A percentile compares a stretch with the other conserved stretches of the same genome.
These are phyloP conservation scores for Backusella macrospora DNA, from an alignment of 192 early-diverging fungal species.

Conservation along the genomic window DNA sequence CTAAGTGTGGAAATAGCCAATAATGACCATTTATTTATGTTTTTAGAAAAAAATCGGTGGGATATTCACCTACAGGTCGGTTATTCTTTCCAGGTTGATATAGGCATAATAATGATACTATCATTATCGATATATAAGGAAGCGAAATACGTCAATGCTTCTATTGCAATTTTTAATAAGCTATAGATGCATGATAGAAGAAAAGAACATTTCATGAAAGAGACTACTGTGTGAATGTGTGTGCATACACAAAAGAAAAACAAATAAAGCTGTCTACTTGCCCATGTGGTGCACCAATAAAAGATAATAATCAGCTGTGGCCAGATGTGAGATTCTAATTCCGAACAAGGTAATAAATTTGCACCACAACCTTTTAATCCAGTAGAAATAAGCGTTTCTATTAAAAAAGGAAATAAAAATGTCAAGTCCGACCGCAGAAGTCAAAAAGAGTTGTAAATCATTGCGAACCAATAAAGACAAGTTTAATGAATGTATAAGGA, in stretches of 20 bases:
- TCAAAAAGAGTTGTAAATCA: constrained; percentile 16
- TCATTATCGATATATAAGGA: too few relatives aligned
- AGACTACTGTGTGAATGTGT: background rate
- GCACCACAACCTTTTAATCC: background rate
- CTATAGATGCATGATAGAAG: background rate
- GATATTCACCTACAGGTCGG: too few relatives aligned
- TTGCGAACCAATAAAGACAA: constrained; percentile 1
- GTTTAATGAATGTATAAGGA: constrained; percentile 2
- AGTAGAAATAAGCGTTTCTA: background rate
- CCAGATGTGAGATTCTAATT: background rate
- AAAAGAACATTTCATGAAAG: background rate
- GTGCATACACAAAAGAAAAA: background rate
- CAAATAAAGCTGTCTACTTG: constrained; percentile 2
- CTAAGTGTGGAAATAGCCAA: too few relatives aligned
- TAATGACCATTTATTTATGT: too few relatives aligned
- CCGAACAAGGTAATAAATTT: constrained; percentile 5
- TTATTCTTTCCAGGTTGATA: too few relatives aligned
- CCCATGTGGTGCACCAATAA: constrained; percentile 2
- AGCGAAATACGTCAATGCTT: too few relatives aligned
- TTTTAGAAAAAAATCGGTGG: too few relatives aligned
- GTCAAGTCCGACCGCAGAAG: constrained; percentile 7
- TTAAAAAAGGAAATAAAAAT: constrained; percentile 13
- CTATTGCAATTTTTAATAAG: too few relatives aligned
- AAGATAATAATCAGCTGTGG: background rate
- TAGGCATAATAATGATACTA: too few relatives aligned